phyloP scores from a whole-genome alignment of 2,329 filamentous ascomycete genomes.

The Colletotrichum destructivum region DNA sequence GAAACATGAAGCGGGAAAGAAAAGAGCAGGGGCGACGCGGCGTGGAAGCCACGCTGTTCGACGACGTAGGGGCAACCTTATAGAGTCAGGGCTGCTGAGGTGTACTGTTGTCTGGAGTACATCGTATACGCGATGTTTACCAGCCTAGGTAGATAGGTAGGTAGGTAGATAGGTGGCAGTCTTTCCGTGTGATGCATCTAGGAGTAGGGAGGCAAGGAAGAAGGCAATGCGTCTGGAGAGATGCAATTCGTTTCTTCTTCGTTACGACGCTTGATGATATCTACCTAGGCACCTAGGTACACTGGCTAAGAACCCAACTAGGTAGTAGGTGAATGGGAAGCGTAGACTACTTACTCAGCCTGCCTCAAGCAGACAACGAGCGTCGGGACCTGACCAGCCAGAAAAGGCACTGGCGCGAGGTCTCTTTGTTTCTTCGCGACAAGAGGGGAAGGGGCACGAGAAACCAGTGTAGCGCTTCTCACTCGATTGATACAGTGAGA shows the following conservation, averaged over 20 bases:
- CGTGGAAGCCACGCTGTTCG: background rate
- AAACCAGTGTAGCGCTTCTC: background rate
- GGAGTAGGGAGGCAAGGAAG: background rate
- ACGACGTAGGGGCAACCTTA: background rate
- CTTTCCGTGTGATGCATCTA: background rate
- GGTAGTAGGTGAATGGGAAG: too few species aligned
- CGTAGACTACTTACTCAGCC: background rate
- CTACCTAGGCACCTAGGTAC: background rate
- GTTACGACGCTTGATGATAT: too few species aligned
- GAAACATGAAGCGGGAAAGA: background rate
- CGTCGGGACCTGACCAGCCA: background rate
- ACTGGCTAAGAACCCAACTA: too few species aligned
- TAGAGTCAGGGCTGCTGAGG: too few species aligned
- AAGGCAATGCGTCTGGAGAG: background rate
- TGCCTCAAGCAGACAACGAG: background rate
- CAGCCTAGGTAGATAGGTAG: background rate
- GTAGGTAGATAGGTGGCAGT: background rate
- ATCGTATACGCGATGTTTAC: background rate
- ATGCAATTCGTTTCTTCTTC: too few species aligned
- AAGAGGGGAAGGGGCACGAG: background rate
- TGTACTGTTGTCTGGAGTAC: too few species aligned
- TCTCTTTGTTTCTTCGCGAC: background rate
- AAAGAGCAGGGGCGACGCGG: background rate
- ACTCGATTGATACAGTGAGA: too few species aligned
- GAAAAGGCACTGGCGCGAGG: background rate